Base-by-base conservation (phyloP, 2,329 filamentous ascomycete species). In the Helotiales sp. region DNA sequence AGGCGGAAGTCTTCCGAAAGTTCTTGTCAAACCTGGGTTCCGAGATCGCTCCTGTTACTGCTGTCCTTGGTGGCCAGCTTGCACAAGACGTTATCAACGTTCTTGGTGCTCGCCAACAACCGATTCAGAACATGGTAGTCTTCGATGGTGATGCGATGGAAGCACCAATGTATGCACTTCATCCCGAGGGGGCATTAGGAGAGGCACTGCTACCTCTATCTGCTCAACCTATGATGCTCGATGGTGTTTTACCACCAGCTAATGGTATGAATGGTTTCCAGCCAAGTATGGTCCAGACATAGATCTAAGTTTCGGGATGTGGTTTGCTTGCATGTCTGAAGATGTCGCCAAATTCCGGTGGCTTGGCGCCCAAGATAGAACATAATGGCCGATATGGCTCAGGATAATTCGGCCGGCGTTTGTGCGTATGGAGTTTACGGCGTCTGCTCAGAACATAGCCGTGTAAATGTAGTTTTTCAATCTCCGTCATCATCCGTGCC, bases 31-130 rank as follows among this genome's bases (percentile, higher is more conserved):
- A 96, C 66, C 79, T 97, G 5, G 89, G 87, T 55, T 85, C 86
- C 67, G 93, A 98, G 75, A 78, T 98, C 36, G 87, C 90, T 12
- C 92, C 95, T 7, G 91, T 96, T 8, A 88, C 90, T 0, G 93
- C 95, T 1, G 91, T 96, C 58, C 79, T 99, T 10, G 95, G 95
- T 49, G 95, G 93, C 9, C 86, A 93, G 72, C 81, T 99, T 15
- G 91, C 93, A 0, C 95, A 99, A 75, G 95, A 99, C 71, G 92
- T 96, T 52, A 98, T 99, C 76, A 98, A 98, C 69, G 93, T 97
- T 30, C 82, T 98, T 5, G 91, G 93, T 49, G 86, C 90, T 71
- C 86, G 89, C 38, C 92, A 98, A 76, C 95, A 97, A 73, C 95
- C 95, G 0, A 89, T 99, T 40, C 95, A 99, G 76, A 99, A 99